Evolutionary conservation across 2,329 filamentous ascomycete species (phyloP).

Genomic region (Alternaria consortialis): DNA sequence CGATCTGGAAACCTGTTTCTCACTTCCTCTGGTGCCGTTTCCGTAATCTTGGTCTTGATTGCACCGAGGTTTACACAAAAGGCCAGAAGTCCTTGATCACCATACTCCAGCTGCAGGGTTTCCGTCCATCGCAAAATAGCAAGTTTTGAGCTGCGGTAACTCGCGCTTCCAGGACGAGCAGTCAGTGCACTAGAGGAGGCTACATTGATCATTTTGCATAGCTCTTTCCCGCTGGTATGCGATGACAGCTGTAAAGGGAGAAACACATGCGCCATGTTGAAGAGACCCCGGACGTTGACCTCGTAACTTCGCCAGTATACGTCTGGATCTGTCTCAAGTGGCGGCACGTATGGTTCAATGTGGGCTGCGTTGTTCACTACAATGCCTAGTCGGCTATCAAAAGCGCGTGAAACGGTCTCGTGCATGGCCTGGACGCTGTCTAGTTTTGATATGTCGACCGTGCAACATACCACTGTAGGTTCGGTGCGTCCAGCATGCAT

Average conservation of each 20-base stretch:
- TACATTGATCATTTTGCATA: constrained; percentile 54
- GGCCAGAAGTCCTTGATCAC: constrained; percentile 19
- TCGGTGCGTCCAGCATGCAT: constrained; percentile 14
- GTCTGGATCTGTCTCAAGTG: constrained; percentile 49
- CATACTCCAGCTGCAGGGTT: constrained; percentile 54
- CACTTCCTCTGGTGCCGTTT: constrained; percentile 2
- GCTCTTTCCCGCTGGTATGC: constrained; percentile 29
- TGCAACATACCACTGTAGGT: constrained; percentile 9
- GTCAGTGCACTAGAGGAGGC: constrained; percentile 53
- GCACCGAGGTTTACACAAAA: constrained; percentile 30
- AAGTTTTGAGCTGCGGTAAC: constrained; percentile 60
- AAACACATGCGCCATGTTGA: constrained; percentile 56
- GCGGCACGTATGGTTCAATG: constrained; percentile 37
- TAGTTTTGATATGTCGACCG: constrained; percentile 12
- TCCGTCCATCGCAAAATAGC: constrained; percentile 61
- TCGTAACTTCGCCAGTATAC: constrained; percentile 56
- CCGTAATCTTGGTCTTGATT: constrained; percentile 28
- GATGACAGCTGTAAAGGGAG: constrained; percentile 49
- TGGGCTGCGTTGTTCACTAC: constrained; percentile 59
- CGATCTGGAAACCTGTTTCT: constrained; percentile 12
- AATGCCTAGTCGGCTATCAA: constrained; percentile 49
- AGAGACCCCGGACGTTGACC: constrained; percentile 59
- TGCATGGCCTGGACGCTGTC: constrained; percentile 1
- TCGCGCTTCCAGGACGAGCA: constrained; percentile 18
- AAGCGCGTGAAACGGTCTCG: background rate